A percentile compares a stretch with the other conserved stretches of the same genome.
These are phyloP conservation scores for Ceratocystis colombiana DNA, from an alignment of 2,329 filamentous ascomycete species.

Conservation along the genomic window DNA sequence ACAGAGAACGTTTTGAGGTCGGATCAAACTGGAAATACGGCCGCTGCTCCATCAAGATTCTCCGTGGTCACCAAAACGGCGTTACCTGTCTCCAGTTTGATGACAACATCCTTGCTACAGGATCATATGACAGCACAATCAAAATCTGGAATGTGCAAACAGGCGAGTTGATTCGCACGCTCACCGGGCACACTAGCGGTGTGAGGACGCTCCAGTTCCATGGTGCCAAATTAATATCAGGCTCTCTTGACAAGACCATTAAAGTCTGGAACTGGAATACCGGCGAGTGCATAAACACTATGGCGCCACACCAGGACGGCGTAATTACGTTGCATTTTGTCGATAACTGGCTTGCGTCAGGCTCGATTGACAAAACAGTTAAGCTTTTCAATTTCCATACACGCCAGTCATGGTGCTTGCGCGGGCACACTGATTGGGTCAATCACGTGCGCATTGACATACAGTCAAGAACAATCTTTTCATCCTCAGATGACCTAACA, in stretches of 20 bases:
- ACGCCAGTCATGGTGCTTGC: constrained; percentile 67
- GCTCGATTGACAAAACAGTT: constrained; percentile 79
- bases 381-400: constrained; percentile 88
- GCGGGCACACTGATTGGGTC: constrained; percentile 87
- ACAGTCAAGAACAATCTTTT: constrained; percentile 73
- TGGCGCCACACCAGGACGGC: constrained; percentile 67
- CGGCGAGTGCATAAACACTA: constrained; percentile 72
- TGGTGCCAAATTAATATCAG: constrained; percentile 80
- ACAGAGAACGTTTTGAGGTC: constrained; percentile 89
- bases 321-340: constrained; percentile 86
- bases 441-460: constrained; percentile 88
- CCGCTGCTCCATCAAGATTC: constrained; percentile 70
- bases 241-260: constrained; percentile 75
- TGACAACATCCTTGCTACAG: constrained; percentile 82
- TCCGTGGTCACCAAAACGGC: constrained; percentile 79
- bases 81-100: constrained; percentile 51
- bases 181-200: constrained; percentile 70
- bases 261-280: constrained; percentile 97
- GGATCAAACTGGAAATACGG: constrained; percentile 97
- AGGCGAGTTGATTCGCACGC: constrained; percentile 72
- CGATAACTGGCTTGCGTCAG: constrained; percentile 71
- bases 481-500: constrained; percentile 85
- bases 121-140: constrained; percentile 88
- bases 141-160: constrained; percentile 95
- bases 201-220: constrained; percentile 90